A percentile compares a stretch with the other conserved stretches of the same genome.
Conservation (phyloP, 164 flowering plant species). For the Tetracentron sinense region DNA sequence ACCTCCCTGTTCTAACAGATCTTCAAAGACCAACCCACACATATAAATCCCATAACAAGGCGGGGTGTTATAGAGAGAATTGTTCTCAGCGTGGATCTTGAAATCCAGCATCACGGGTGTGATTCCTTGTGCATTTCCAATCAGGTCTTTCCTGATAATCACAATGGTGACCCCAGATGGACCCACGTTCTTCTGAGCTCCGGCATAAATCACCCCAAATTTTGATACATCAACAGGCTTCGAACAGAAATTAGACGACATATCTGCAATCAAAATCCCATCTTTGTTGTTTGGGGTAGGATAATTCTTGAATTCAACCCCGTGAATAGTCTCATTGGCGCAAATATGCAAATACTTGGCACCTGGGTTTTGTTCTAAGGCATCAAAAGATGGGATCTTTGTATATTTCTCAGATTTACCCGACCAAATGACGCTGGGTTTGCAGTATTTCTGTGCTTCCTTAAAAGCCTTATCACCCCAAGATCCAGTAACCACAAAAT, state of each 20-base stretch:
- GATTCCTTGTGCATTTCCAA: slow-evolving; percentile 62
- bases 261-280: slow-evolving; percentile 57
- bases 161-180: slow-evolving; percentile 76
- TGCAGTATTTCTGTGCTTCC: slow-evolving; percentile 57
- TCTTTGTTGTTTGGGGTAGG: slow-evolving; percentile 44
- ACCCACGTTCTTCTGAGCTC: slow-evolving; percentile 92
- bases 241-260: slow-evolving; percentile 78
- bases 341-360: slow-evolving; percentile 93
- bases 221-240: slow-evolving; percentile 66
- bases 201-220: slow-evolving; percentile 66
- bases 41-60: slow-evolving; percentile 62
- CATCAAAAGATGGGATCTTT: slow-evolving; percentile 40
- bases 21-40: slow-evolving; percentile 64
- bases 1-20: slow-evolving; percentile 13
- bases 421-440: slow-evolving; percentile 49
- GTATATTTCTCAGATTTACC: slow-evolving; percentile 70
- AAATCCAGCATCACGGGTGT: slow-evolving; percentile 95
- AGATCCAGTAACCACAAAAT: slow-evolving; percentile 68
- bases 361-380: slow-evolving; percentile 16
- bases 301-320: slow-evolving; percentile 86
- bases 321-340: slow-evolving; percentile 95
- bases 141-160: slow-evolving; percentile 55
- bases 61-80: slow-evolving; percentile 88
- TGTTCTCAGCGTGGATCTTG: slow-evolving; percentile 91
- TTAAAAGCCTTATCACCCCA: slow-evolving; percentile 79